Conservation (phyloP, 2,329 filamentous ascomycete genomes). For the Colletotrichum godetiae region DNA sequence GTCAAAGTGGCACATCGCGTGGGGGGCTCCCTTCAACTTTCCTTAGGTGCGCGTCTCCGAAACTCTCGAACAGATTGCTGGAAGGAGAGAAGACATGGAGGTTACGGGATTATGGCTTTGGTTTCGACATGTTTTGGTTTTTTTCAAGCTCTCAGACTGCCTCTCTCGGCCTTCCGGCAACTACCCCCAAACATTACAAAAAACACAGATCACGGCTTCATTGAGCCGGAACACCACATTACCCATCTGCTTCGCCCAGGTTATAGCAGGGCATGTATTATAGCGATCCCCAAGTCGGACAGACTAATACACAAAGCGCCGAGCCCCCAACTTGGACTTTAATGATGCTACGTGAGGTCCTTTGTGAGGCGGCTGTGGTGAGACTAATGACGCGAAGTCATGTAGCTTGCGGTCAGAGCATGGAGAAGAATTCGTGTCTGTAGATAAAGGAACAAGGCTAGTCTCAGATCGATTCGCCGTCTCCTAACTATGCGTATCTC, state of each 20-base stretch:
- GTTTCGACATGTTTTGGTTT: constrained; percentile 30
- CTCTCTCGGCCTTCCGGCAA: constrained; percentile 22
- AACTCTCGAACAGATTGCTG: constrained; percentile 26
- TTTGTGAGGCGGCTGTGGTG: background rate
- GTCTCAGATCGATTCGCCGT: background rate
- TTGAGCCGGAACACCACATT: constrained; percentile 3
- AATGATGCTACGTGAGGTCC: background rate
- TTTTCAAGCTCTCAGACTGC: constrained; percentile 28
- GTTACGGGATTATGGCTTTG: constrained; percentile 28
- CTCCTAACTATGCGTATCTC: background rate
- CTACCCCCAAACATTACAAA: constrained; percentile 21
- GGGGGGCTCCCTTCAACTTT: constrained; percentile 19
- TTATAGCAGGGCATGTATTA: constrained; percentile 29
- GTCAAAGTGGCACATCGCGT: background rate
- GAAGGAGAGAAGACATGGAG: constrained; percentile 21
- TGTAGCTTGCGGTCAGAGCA: too few relatives aligned
- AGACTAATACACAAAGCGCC: constrained; percentile 31
- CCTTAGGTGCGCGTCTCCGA: constrained; percentile 23
- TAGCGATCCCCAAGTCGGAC: constrained; percentile 24
- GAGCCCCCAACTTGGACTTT: constrained; percentile 12
- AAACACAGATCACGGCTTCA: constrained; percentile 2
- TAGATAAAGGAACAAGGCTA: too few relatives aligned
- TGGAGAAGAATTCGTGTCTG: too few relatives aligned
- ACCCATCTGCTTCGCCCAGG: constrained; percentile 22
- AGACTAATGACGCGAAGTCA: too few relatives aligned